Base-by-base conservation (phyloP, 2,329 filamentous ascomycete genomes). In the Pseudogymnoascus sp. region DNA sequence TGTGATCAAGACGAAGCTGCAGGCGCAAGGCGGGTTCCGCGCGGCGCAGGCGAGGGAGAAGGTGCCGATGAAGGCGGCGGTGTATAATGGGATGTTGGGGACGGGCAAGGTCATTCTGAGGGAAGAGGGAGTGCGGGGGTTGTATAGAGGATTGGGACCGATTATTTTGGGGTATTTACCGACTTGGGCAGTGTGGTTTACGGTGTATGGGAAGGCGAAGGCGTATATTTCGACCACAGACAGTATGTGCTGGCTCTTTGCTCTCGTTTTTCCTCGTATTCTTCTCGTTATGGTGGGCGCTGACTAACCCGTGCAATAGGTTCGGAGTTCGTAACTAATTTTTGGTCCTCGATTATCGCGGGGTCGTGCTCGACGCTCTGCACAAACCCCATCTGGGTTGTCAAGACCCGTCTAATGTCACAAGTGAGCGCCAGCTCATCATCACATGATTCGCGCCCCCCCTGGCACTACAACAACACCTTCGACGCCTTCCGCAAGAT, bases 331-430 rank as follows among this genome's bases (percentile, higher is more conserved):
- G 73, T 91, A 48, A 84, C 93, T 69, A 91, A 90, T 72, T 88
- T 94, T 67, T 92, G 89, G 79, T 94, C 94, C 21, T 96, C 94
- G 8, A 85, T 99, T 64, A 83, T 92, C 62, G 94, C 93, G 25
- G 94, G 94, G 60, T 92, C 87, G 64, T 96, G 89, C 77, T 97
- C 92, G 67, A 99, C 94, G 3, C 82, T 97, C 65, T 89, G 88
- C 65, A 99, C 94, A 25, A 99, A 97, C 74, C 94, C 94, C 0
- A 99, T 99, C 64, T 99, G 94, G 94, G 94, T 99, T 37, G 96
- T 99, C 78, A 99, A 99, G 77, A 99, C 94, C 58, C 84, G 94
- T 67, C 83, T 99, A 69, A 97, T 97, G 94, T 96, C 94, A 37
- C 94, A 97, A 77, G 88, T 86, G 21, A 86, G 83, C 67, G 74